Percentiles rank a stretch among this genome's conserved stretches.
phyloP scores from a whole-genome alignment of 164 flowering plant species.

The Stephania yunnanensis region DNA sequence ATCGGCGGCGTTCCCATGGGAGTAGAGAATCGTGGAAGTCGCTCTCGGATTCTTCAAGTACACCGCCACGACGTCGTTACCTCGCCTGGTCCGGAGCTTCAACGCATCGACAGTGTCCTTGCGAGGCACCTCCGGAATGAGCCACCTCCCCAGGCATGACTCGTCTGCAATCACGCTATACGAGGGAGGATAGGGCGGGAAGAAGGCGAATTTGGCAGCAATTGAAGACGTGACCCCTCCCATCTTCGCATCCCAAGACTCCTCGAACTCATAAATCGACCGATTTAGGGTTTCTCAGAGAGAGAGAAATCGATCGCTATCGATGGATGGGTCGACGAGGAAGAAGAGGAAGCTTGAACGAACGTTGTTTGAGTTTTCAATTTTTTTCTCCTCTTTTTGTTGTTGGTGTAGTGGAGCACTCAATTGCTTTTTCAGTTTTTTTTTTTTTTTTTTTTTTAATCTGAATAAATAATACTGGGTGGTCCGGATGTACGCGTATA shows the following conservation, averaged over 20 bases:
- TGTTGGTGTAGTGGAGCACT: not conserved
- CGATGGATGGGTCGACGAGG: too few species aligned
- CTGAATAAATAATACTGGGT: too few species aligned
- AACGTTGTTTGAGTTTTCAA: too few species aligned
- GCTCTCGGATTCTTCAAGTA: constrained; percentile 60
- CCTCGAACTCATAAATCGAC: constrained; percentile 9
- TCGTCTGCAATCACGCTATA: constrained; percentile 48
- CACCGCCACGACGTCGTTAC: constrained; percentile 66
- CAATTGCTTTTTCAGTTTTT: not conserved
- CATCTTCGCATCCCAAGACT: constrained; percentile 13
- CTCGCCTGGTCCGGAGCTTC: constrained; percentile 59
- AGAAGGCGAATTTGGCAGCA: constrained; percentile 86
- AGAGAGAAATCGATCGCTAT: not conserved
- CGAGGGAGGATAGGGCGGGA: constrained; percentile 81
- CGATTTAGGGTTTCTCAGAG: not conserved
- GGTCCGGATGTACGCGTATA: too few species aligned
- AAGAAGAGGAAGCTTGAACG: too few species aligned
- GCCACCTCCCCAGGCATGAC: constrained; percentile 20
- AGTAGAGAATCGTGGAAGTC: constrained; percentile 57
- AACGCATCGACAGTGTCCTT: constrained; percentile 56
- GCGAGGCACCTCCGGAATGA: constrained; percentile 52
- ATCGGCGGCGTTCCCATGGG: constrained; percentile 96
- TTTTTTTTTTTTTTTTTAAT: too few species aligned
- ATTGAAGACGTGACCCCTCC: constrained; percentile 50
- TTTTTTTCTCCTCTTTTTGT: not conserved